Evolutionary conservation across 495 filamentous ascomycete species (phyloP), one percentile per base, ranked within the genome.

Genomic region (Saxophila tyrrhenica): DNA sequence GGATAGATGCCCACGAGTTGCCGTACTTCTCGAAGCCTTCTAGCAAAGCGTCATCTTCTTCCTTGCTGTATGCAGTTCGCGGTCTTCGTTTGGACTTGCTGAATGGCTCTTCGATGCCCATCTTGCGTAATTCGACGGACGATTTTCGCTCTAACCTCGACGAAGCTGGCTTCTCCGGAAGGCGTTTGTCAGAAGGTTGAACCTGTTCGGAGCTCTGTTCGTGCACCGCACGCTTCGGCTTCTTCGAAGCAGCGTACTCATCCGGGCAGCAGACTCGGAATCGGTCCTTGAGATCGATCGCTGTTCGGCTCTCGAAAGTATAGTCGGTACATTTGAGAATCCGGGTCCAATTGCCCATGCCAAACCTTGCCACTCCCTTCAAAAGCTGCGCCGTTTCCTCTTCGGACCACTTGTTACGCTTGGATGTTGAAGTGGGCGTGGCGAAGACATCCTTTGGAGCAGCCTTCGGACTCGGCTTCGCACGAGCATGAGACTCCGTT

Each of bases 331-430:
- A 82, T 11, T 84, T 75, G n/a, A 92, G 66, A 16, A 95, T 94
- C 42, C 79, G 79, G 38, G 84, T 92, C 89, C 89, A 95, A 63
- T 81, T 87, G 19, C 89, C 89, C 50, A 94, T 83, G 0, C 89
- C 89, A 65, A 89, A 86, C 54, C 82, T 84, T 39, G 80, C 75
- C 17, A 94, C 88, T 1, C 88, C 89, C 51, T 81, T 73, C 24
- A 94, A 67, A 11, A 95, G 70, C 50, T 84, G 76, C 22, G 81
- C 79, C 1, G 87, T 94, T 64, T 95, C 89, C 61, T 89, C 81
- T 48, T 92, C 83, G 0, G 82, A 83, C 89, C 89, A 95, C 75
- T 77, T 56, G 60, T 60, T 68, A 58, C 51, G 64, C 48, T 62
- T 63, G 42, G 50, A 19, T 32, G 41, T 49, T 3, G 48, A 20